Base-by-base conservation (phyloP, 768 basidiomycete genomes). In the Tricholoma bakamatsutake region DNA sequence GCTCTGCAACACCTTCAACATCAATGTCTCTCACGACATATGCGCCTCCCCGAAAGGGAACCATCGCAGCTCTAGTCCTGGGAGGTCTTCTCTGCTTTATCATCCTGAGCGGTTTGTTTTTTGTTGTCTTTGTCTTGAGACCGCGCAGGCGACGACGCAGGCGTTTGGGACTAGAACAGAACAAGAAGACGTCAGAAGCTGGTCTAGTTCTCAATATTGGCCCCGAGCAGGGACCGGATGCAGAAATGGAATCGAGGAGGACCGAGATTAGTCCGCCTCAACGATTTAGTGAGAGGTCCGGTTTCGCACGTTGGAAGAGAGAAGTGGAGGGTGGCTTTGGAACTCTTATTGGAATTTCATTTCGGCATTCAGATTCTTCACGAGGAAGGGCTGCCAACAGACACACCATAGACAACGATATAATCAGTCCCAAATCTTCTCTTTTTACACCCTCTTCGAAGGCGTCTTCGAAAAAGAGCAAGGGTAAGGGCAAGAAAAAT, bases 11-110 rank as follows among this genome's bases (percentile, higher is more conserved):
- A 9, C 52, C 67, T 40, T 57, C 63, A n/a, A 15, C 52, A 50
- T 51, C 64, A 43, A 37, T 60, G 5, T 55, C 61, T 13, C 35
- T 55, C n/a, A 34, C 55, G 5, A 30, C 59, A 30, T 35, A 61
- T 3, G 56, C 54, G 35, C 50, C 55, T 31, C 69, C 75, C 17
- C 57, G 79, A 1, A 70, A 71, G 57, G 85, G 87, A 42, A 83
- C 86, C 1, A 81, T 88, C 53, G 87, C 86, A 17, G 88, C 86
- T 0, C 71, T 87, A 30, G 77, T 76, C 9, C 73, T 90, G 2
- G 85, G 81, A 2, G 75, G 77, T 18, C 65, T 82, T 17, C 70
- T 89, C 8, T 75, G 77, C 27, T 72, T 82, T 61, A 52, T 85
- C 28, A 56, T 83, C 4, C 56, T 78, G 8, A 69, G 70, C 47